A percentile compares a stretch with the other conserved stretches of the same genome.
Evolutionary conservation across 805 yeast species (phyloP).

Genomic region (Saccharomycopsis amapae): DNA sequence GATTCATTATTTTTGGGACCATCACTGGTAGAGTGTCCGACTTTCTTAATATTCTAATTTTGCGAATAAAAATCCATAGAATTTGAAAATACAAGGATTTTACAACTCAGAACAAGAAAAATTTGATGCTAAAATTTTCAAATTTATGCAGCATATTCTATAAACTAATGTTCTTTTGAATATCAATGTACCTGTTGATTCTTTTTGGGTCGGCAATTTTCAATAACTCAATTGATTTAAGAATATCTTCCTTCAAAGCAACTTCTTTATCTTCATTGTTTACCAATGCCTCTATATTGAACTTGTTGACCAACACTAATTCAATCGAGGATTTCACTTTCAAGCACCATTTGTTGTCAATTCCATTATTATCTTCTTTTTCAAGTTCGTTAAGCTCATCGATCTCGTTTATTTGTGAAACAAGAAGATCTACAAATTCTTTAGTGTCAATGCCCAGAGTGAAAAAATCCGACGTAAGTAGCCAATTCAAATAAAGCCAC

Average conservation of each 20-base stretch:
- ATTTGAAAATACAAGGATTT: no score
- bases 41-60: no score
- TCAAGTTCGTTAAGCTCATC: constrained; percentile 68
- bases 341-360: constrained; percentile 70
- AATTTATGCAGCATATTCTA: background rate
- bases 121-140: no score
- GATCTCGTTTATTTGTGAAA: constrained; percentile 32
- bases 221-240: constrained; percentile 35
- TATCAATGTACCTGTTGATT: constrained; percentile 47
- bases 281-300: background rate
- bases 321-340: constrained; percentile 48
- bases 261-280: constrained; percentile 15
- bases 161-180: constrained; percentile 1
- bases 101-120: no score
- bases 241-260: constrained; percentile 29
- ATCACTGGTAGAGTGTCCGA: no score
- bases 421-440: constrained; percentile 25
- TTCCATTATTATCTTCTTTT: constrained; percentile 50
- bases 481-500: constrained; percentile 87
- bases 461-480: constrained; percentile 42
- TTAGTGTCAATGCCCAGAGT: constrained; percentile 29
- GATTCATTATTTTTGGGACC: no score
- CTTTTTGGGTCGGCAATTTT: constrained; percentile 59
- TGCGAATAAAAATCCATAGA: no score
- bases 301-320: constrained; percentile 26